Evolutionary conservation across 2,329 filamentous ascomycete species (phyloP), one percentile per base, ranked within the genome.

Genomic region (Penicillium sp.): DNA sequence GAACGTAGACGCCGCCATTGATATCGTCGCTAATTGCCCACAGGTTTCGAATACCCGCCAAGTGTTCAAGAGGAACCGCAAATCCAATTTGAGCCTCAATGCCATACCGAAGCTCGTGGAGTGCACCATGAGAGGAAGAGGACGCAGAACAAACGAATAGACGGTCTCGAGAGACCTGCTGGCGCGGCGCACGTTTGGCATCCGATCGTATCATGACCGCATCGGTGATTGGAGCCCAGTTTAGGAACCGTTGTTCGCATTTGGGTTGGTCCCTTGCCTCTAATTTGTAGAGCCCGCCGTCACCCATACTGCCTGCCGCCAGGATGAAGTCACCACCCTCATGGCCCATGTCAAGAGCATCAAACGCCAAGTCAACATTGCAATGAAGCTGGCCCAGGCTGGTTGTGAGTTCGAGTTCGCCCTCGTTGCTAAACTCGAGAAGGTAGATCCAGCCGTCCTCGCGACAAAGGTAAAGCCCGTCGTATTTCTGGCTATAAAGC

Each of bases 361-460:
- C 87, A 67, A 97, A 95, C 2, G 90, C 90, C 2, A 82, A 85
- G 51, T 90, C 88, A 42, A 95, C 87, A 54, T 88, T 89, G 62
- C 87, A 88, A 46, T 82, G 79, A 58, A 89, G 84, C 45, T 80
- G 79, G 7, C 88, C 87, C 51, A 89, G 78, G 48, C 81, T 77
- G 41, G 80, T 78, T 48, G 80, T 76, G 36, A 79, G 76, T 46
- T 80, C 77, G 47, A 86, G 68, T 79, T 81, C 76, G 5, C 72
- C 70, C 44, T 76, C 69, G 28, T 79, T 79, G 39, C 82, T 81
- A 52, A 90, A 83, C 58, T 90, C 85, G 4, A 92, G 72, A 57
- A 87, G 89, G 48, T 86, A 81, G 9, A 96, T 80, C 44, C 86
- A 76, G 3, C 94, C 94, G 66, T 97, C 92, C 72, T 97, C 92